Evolutionary conservation across 2,329 filamentous ascomycete species (phyloP), one percentile per base, ranked within the genome.

Genomic region (Fusarium transvaalense): DNA sequence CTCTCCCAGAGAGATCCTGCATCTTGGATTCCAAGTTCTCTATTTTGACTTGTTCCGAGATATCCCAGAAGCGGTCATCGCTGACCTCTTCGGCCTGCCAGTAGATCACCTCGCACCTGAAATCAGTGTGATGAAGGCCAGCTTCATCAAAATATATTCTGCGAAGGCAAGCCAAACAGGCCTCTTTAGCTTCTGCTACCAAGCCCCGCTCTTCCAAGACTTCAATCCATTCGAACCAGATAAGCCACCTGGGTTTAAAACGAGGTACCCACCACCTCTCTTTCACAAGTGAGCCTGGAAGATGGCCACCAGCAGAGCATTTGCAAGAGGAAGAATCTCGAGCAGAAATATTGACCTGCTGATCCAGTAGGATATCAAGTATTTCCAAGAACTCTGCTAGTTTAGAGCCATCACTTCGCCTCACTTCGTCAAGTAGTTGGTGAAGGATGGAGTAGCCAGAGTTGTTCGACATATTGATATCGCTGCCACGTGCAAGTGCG

Each of bases 61-160:
- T 29, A 12, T 59, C 50, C 56, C 50, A 59, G 17, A 59, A 59
- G 6, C 23, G 27, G 37, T 21, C 37, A 6, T 39, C 5, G 8
- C 37, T 34, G 12, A 15, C 15, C 3, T 5, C 27, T 25, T 29
- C 12, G 4, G 8, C 14, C 14, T 5, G 15, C 10, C 19, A 2
- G 9, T n/a, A 17, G 17, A 0, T 39, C 32, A 15, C 15, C n/a
- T n/a, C n/a, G n/a, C 21, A 6, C 14, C 21, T 27, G n/a, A 12
- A 5, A 29, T 29, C 29, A 29, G 5, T 21, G n/a, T 55, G 50
- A 3, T 34, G 29, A 2, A 59, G 15, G 29, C 9, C 21, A 35
- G 17, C 25, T 2, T 59, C 14, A 12, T 47, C 21, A 13, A 55
- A 15, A 13, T 13, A 35, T 3, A 41, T 9, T 27, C 9, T 13